These are phyloP conservation scores for Pichia eremophila DNA, from an alignment of 805 yeast genomes.

Conservation along the genomic window DNA sequence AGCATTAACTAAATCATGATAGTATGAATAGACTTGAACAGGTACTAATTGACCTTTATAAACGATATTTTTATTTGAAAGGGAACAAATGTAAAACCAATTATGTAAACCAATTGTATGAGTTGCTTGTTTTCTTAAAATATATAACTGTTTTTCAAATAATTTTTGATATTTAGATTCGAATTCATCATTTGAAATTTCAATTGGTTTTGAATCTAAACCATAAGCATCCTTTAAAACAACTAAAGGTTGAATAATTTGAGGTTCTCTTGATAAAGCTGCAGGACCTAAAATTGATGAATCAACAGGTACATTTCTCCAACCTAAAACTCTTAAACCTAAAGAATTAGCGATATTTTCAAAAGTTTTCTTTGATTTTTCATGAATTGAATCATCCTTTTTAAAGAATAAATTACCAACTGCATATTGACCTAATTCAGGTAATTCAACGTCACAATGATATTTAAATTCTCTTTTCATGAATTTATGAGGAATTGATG, in stretches of 20 bases:
- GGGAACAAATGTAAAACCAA: constrained; percentile 95
- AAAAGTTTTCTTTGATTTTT: constrained; percentile 64
- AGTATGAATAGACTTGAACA: constrained; percentile 88
- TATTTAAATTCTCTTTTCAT: constrained; percentile 76
- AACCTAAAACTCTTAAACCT: constrained; percentile 78
- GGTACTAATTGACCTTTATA: constrained; percentile 98
- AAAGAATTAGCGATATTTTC: constrained; percentile 69
- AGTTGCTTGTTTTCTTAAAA: constrained; percentile 81
- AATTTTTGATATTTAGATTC: constrained; percentile 45
- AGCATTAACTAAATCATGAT: constrained; percentile 84
- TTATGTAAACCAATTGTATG: constrained; percentile 89
- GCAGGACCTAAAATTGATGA: constrained; percentile 93
- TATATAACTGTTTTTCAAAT: constrained; percentile 77
- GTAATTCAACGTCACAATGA: constrained; percentile 57
- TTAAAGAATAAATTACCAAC: constrained; percentile 92
- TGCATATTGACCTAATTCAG: constrained; percentile 81
- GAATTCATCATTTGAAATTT: constrained; percentile 42
- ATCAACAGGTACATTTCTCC: constrained; percentile 94
- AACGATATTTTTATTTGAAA: constrained; percentile 81
- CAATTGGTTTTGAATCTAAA: constrained; percentile 26
- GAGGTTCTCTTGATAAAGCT: constrained; percentile 86
- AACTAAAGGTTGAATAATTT: constrained; percentile 86
- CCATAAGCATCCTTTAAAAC: constrained; percentile 50
- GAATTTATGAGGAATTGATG: constrained; percentile 85
- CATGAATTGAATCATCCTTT: constrained; percentile 65